phyloP scores from a whole-genome alignment of 2,329 filamentous ascomycete genomes.

The Monascus ruber region DNA sequence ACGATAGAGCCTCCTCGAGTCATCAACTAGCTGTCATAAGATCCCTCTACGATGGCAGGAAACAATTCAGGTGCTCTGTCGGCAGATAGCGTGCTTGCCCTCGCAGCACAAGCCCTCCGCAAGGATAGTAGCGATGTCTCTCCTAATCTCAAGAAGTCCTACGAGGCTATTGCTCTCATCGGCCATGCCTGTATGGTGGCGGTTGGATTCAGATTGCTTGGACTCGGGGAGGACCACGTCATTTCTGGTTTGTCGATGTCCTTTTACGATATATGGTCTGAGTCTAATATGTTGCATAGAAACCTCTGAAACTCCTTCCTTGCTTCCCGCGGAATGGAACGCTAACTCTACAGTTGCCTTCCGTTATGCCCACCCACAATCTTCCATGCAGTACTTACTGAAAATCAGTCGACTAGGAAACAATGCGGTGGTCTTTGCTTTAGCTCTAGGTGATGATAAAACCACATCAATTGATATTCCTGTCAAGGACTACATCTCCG shows the following conservation, averaged over 20 bases:
- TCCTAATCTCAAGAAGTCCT: constrained; percentile 36
- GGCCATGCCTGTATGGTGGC: constrained; percentile 72
- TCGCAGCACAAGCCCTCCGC: constrained; percentile 21
- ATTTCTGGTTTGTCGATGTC: constrained; percentile 40
- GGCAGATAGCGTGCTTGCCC: constrained; percentile 15
- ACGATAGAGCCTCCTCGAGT: too few species aligned
- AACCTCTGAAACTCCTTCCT: constrained; percentile 12
- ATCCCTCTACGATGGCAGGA: background rate
- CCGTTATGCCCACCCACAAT: constrained; percentile 76
- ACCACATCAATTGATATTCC: constrained; percentile 67
- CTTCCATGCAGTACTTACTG: constrained; percentile 70
- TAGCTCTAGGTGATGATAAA: constrained; percentile 69
- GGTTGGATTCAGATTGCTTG: constrained; percentile 68
- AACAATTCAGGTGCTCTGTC: constrained; percentile 1
- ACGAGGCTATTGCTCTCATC: constrained; percentile 75
- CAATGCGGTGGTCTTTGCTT: constrained; percentile 72
- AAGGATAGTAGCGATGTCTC: constrained; percentile 14
- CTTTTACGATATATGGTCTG: background rate
- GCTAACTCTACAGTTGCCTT: constrained; percentile 61
- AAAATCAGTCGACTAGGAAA: constrained; percentile 71
- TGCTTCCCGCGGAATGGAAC: constrained; percentile 73
- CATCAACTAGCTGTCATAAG: background rate
- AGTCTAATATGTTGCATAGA: too few species aligned
- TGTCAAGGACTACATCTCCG: constrained; percentile 62
- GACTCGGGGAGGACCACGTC: constrained; percentile 71